A percentile compares a stretch with the other conserved stretches of the same genome.
Evolutionary conservation across 345 rosid species (phyloP).

Genomic region (Hibiscus tridactylites): DNA sequence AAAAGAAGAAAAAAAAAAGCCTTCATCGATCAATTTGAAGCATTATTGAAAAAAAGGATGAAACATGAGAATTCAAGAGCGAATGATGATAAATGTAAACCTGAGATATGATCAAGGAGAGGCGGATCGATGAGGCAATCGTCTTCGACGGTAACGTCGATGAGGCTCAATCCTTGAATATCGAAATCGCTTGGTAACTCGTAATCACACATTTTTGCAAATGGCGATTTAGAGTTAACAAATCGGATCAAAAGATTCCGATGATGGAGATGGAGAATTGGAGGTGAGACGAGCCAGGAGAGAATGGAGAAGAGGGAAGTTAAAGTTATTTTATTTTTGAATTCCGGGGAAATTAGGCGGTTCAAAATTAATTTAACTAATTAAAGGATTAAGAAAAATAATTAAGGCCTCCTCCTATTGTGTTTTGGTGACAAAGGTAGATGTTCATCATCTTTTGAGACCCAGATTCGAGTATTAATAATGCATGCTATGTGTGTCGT

Average conservation of each 20-base stretch:
- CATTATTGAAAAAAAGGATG: not conserved
- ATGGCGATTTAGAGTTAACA: conserved; percentile 1
- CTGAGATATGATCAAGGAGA: conserved; percentile 27
- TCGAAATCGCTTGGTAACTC: conserved; percentile 28
- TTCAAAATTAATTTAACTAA: conserved; percentile 12
- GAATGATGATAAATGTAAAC: conserved; percentile 12
- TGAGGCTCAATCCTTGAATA: conserved; percentile 48
- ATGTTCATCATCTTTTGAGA: no score
- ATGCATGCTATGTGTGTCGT: no score
- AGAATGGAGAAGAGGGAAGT: not conserved
- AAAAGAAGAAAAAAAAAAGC: not conserved
- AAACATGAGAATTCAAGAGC: not conserved
- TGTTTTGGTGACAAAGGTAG: no score
- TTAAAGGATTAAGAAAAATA: not conserved
- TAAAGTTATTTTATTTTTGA: conserved; percentile 19
- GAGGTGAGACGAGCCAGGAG: not conserved
- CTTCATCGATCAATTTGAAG: not conserved
- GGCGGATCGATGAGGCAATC: conserved; percentile 65
- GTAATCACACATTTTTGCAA: conserved; percentile 42
- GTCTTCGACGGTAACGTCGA: conserved; percentile 76
- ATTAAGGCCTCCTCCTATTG: no score
- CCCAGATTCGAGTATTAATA: no score
- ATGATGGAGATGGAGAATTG: not conserved
- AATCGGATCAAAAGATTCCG: not conserved
- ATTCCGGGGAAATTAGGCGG: conserved; percentile 47